A percentile compares a stretch with the other conserved stretches of the same genome.
These are phyloP conservation scores for Pythium angustatum DNA, from an alignment of 352 stramenopile species.

Conservation along the genomic window DNA sequence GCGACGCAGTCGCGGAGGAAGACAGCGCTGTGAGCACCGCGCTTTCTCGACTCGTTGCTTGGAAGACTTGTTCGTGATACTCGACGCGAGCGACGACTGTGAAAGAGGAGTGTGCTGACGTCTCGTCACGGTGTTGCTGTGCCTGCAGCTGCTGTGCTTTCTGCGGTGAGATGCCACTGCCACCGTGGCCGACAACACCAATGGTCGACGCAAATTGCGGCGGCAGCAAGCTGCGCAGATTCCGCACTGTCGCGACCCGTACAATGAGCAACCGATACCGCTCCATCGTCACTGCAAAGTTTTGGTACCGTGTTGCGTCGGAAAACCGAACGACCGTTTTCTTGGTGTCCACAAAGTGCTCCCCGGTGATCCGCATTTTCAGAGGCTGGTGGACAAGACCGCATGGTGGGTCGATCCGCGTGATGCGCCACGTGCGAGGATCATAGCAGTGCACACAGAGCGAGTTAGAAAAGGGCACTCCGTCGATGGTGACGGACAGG, in stretches of 20 bases:
- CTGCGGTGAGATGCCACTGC: constrained; percentile 13
- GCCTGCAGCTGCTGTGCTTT: constrained; percentile 14
- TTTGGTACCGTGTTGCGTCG: constrained; percentile 46
- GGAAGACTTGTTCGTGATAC: constrained; percentile 44
- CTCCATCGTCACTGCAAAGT: constrained; percentile 35
- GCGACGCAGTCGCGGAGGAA: constrained; percentile 14
- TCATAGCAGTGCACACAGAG: constrained; percentile 76
- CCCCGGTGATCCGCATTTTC: constrained; percentile 46
- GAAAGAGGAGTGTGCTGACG: constrained; percentile 24
- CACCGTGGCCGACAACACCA: not conserved
- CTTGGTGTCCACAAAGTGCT: constrained; percentile 70
- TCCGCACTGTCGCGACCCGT: constrained; percentile 49
- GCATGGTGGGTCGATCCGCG: constrained; percentile 43
- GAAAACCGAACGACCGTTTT: constrained; percentile 60
- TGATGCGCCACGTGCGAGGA: constrained; percentile 51
- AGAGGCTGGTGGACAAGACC: constrained; percentile 37
- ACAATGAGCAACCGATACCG: constrained; percentile 54
- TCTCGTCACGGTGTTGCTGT: constrained; percentile 38
- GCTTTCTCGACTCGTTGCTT: constrained; percentile 47
- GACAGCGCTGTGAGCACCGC: constrained; percentile 39
- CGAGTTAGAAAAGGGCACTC: constrained; percentile 61
- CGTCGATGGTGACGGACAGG: constrained; percentile 45
- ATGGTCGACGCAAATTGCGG: constrained; percentile 21
- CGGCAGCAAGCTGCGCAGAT: constrained; percentile 42
- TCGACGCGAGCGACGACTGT: constrained; percentile 53